Evolutionary conservation across 2,329 filamentous ascomycete species (phyloP).

Genomic region (Penicillium sp.): DNA sequence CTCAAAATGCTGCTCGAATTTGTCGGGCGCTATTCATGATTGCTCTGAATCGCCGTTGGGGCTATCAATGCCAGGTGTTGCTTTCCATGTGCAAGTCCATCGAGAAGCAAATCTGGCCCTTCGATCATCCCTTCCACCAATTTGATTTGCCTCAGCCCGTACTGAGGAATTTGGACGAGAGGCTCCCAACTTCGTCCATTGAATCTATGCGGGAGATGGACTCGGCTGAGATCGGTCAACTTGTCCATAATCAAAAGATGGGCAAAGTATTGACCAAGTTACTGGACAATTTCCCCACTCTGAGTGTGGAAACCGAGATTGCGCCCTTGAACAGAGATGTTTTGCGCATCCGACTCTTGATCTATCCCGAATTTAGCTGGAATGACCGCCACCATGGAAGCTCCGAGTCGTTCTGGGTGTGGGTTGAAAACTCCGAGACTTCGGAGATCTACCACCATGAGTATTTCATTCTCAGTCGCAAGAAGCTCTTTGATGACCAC

Average conservation of each 20-base stretch:
- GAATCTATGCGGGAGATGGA: conserved; percentile 92
- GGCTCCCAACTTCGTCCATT: conserved; percentile 64
- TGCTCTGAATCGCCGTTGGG: conserved; percentile 89
- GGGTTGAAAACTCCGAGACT: conserved; percentile 97
- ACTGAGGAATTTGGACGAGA: conserved; percentile 77
- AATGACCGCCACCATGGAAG: conserved; percentile 89
- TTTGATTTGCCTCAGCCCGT: conserved; percentile 85
- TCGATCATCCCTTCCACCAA: conserved; percentile 88
- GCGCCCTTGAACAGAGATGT: conserved; percentile 93
- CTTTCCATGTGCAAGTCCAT: conserved; percentile 94
- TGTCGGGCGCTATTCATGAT: conserved; percentile 96
- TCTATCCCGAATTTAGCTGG: conserved; percentile 89
- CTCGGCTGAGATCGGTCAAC: conserved; percentile 73
- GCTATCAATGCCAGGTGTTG: conserved; percentile 86
- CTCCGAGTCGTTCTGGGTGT: conserved; percentile 96
- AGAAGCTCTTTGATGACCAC: conserved; percentile 90
- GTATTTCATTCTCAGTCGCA: conserved; percentile 85
- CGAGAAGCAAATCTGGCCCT: conserved; percentile 91
- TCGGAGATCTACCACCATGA: conserved; percentile 98
- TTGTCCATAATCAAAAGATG: conserved; percentile 87
- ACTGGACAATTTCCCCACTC: conserved; percentile 83
- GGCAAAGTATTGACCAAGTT: conserved; percentile 75
- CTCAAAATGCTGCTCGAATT: conserved; percentile 91
- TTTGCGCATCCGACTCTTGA: conserved; percentile 76
- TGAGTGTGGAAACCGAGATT: conserved; percentile 88